phyloP scores from a whole-genome alignment of 176 grass and related monocot genomes.

The Carex scoparia region DNA sequence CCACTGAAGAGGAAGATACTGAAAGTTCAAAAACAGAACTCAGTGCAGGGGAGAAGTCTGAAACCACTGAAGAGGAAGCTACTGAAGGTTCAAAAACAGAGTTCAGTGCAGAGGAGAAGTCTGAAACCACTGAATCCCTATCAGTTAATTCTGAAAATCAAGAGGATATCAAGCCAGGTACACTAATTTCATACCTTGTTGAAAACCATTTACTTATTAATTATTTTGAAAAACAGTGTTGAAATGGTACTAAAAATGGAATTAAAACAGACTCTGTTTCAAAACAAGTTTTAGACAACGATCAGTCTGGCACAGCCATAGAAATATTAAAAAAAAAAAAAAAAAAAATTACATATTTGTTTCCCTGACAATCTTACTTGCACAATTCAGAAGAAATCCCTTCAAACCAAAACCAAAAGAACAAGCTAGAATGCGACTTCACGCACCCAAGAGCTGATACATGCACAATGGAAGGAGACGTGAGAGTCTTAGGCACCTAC shows the following conservation, averaged over 20 bases:
- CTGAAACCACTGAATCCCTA: background rate
- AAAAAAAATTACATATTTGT: background rate
- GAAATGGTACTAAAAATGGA: background rate
- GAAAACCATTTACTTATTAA: background rate
- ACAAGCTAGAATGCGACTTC: constrained; percentile 33
- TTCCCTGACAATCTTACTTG: background rate
- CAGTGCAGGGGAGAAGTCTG: background rate
- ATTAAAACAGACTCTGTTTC: background rate
- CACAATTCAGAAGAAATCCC: background rate
- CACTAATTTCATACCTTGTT: background rate
- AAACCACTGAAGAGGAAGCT: background rate
- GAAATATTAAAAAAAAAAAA: background rate
- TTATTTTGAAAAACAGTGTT: background rate
- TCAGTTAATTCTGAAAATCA: constrained; percentile 9
- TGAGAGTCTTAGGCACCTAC: constrained; percentile 26
- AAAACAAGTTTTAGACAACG: constrained; percentile 6
- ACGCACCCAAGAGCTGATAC: constrained; percentile 34
- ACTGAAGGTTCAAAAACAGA: constrained; percentile 9
- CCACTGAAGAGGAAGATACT: background rate
- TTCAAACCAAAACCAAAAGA: background rate
- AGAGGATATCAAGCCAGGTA: constrained; percentile 15
- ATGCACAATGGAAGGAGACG: constrained; percentile 32
- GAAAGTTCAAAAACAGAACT: constrained; percentile 5
- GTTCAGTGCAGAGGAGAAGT: background rate
- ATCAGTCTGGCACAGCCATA: background rate